A percentile compares a stretch with the other conserved stretches of the same genome.
Evolutionary conservation across 768 basidiomycete genomes (phyloP).

Genomic region (Termitomyces sp.): DNA sequence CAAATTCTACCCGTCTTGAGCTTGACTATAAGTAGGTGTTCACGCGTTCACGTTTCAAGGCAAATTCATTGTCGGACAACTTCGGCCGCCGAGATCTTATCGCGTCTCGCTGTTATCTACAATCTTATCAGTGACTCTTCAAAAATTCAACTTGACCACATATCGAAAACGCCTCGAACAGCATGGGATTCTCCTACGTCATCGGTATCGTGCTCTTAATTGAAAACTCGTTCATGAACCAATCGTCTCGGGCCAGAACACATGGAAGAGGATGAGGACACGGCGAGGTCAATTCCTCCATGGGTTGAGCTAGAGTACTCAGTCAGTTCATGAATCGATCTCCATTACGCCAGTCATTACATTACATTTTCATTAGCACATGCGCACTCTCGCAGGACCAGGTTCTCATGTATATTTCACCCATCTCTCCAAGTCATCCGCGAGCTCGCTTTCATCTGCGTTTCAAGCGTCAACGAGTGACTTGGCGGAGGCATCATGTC

Average conservation of each 20-base stretch:
- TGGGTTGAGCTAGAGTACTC: slow-evolving; percentile 95
- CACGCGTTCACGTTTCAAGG: no score
- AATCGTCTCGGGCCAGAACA: slow-evolving; percentile 55
- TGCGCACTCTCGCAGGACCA: slow-evolving; percentile 73
- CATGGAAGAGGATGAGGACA: slow-evolving; percentile 91
- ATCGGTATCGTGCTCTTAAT: slow-evolving; percentile 39
- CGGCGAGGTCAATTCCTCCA: slow-evolving; percentile 64
- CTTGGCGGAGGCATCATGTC: slow-evolving; percentile 38
- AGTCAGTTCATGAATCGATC: slow-evolving; percentile 35
- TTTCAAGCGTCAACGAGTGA: slow-evolving; percentile 21
- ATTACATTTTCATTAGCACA: slow-evolving; percentile 58
- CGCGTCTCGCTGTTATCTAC: background rate
- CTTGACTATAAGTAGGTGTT: no score
- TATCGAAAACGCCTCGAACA: background rate
- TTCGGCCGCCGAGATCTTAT: background rate
- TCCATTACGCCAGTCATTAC: background rate
- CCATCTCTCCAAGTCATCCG: slow-evolving; percentile 74
- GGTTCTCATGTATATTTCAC: slow-evolving; percentile 75
- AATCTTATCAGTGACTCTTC: background rate
- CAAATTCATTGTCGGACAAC: no score
- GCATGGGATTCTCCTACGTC: slow-evolving; percentile 51
- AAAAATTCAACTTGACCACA: background rate
- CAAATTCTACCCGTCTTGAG: no score
- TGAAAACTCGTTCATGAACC: slow-evolving; percentile 3
- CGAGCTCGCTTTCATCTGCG: slow-evolving; percentile 42